Evolutionary conservation across 1,139 yeast species (phyloP), one percentile per base, ranked within the genome.

Genomic region (Yamadazyma blattariae): DNA sequence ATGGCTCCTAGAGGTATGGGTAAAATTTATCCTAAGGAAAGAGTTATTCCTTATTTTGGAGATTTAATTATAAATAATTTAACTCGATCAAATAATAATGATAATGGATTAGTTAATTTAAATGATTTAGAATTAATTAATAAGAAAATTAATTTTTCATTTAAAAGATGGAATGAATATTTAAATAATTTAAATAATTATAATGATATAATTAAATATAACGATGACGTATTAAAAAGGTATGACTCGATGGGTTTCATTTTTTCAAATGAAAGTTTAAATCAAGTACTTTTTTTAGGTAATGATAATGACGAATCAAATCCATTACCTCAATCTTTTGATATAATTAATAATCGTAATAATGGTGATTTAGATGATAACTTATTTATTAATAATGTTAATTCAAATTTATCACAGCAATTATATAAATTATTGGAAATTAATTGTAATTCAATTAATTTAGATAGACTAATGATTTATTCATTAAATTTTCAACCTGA

Each of bases 1-100:
- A 74, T 84, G 68, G 95, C 96, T 1, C 95, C 97, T 3, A 84
- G 94, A 50, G 95, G 95, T 6, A 71, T 89, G 46, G 96, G 96
- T 22, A 77, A 77, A 43, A 68, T 77, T 1, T 87, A 84, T 50
- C 77, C 94, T 0, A 85, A 86, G 51, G 82, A 80, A 36, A 76
- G 79, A 33, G 95, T 87, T 9, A 81, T 92, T 30, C 96, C 97
- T 0, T 90, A 82, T 56, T 90, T 88, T 64, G 97, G 97, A 14
- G 97, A 90, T 53, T 66, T 90, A 38, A 54, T 59, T 2, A 61
- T 70, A 25, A 66, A 66, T 48, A 63, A 63, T 35, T 25, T 36
- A 3, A 6, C 22, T 8, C 17, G 17, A 12, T 27, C 27, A 16
- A 30, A 18, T 13, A 43, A 43, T 27, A 40, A 47, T n/a, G 6